Evolutionary conservation across 164 flowering plant genomes (phyloP), one percentile per base, ranked within the genome.

Genomic region (Chloranthus sessilifolius): DNA sequence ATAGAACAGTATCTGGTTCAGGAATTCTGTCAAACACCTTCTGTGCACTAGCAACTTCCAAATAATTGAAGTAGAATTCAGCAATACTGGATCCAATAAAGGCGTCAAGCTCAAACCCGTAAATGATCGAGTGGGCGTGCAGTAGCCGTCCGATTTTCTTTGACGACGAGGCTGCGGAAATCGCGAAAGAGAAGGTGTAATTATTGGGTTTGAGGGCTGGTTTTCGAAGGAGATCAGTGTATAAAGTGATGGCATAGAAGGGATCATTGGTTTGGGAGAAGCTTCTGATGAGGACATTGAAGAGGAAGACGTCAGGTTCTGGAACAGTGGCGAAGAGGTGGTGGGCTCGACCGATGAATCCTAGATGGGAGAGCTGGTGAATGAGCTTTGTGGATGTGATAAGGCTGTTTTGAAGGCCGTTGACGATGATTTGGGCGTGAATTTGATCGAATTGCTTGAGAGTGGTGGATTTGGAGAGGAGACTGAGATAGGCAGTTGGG

Each of bases 21-120:
- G 75, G 40, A 62, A 87, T 72, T 68, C 58, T 51, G 53, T 77
- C 95, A 47, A 88, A 88, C 81, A 82, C 80, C 58, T 77, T 85
- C 28, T 37, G 38, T 1, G 96, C 95, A 12, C 14, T n/a, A 30
- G 54, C 63, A 40, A 74, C 55, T 9, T 56, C 52, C 5, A 62
- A 62, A 68, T 74, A 72, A 26, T 72, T 79, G 33, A 76, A 64
- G 40, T 82, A 91, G 27, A 76, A 51, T 28, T 71, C 85, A 37
- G 74, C 71, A 35, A 82, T 15, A 14, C 87, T 64, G 14, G 96
- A 78, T 5, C 83, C 86, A 16, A 91, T 81, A 59, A 67, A 83
- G 60, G 73, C 36, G 71, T 85, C 82, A 1, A 51, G 50, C 0
- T 55, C 85, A 50, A 42, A 73, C 64, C 96, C 98, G 66, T 63